Base-by-base conservation (phyloP, 495 filamentous ascomycete genomes). In the Immersiella caudata region DNA sequence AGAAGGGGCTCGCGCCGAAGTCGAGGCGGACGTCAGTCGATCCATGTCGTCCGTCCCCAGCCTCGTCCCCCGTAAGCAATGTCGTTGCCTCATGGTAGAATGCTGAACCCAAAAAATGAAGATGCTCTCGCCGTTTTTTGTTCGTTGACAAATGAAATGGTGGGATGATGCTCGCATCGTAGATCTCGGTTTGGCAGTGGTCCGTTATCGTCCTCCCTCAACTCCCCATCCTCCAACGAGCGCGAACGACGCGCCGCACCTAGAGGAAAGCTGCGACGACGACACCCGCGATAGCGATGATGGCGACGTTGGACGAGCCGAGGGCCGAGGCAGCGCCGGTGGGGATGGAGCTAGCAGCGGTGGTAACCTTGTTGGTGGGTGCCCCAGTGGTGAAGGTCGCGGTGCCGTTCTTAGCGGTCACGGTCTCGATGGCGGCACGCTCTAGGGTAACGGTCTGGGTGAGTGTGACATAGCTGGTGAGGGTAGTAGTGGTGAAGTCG, bases 391-490 rank as follows among this genome's bases (percentile, higher is more conserved):
- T 65, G 40, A 70, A 36, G 46, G 66, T 55, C 52, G 68, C 64
- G 33, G 70, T 66, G 24, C 71, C 74, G 61, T 71, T 71, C 61
- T 71, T 78, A 64, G 84, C 79, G 64, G 80, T 86, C 74, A 86
- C 74, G 21, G 82, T 85, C 73, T 80, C 79, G 69, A 82, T 85
- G 71, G 56, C 71, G 35, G 76, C 77, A 66, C 74, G 75, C 62
- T 71, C 67, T 64, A 85, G 80, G 63, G 80, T 86, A 75, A 86
- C 74, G 21, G 82, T 85, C 73, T 81, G 79, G 68, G 83, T 86
- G 71, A 84, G 77, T 35, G 83, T 85, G 69, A 79, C 70, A 27
- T 79, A 83, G 52, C 80, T 83, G 64, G 84, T 85, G 59, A 76
- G 68, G 50, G 82, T 85, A 2, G 77, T 76, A 52, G 79, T 81